These are phyloP conservation scores for Hypomyces rosellus DNA, from an alignment of 2,329 filamentous ascomycete genomes.

Conservation along the genomic window DNA sequence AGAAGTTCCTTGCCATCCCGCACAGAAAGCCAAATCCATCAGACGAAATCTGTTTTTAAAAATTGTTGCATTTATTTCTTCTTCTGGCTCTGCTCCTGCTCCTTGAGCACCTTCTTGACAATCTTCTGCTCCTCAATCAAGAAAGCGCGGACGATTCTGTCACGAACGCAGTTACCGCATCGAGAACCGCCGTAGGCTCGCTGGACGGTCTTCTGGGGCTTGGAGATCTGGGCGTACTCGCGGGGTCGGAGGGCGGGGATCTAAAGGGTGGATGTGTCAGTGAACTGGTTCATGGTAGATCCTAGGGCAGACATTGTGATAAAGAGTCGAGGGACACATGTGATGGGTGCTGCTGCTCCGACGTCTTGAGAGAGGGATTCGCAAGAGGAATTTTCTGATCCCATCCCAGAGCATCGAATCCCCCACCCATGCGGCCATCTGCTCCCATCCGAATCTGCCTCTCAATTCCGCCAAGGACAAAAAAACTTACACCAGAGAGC, in stretches of 20 bases:
- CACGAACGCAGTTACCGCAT: slow-evolving; percentile 97
- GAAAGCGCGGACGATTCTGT: slow-evolving; percentile 96
- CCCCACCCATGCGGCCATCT: neutral
- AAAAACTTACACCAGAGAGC: slow-evolving; percentile 88
- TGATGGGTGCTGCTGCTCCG: neutral
- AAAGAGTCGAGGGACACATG: neutral
- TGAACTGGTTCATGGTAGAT: neutral
- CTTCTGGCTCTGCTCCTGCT: slow-evolving; percentile 73
- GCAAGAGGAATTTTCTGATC: neutral
- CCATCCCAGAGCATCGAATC: neutral
- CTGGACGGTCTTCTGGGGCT: slow-evolving; percentile 99
- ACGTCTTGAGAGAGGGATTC: neutral
- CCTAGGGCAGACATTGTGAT: neutral
- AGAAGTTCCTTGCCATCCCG: slow-evolving; percentile 30
- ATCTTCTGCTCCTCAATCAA: slow-evolving; percentile 99
- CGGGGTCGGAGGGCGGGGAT: slow-evolving; percentile 94
- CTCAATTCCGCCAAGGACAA: slow-evolving; percentile 13
- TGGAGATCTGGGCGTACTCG: slow-evolving; percentile 95
- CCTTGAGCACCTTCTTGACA: slow-evolving; percentile 99
- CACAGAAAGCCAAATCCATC: slow-evolving; percentile 28
- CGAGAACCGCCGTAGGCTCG: slow-evolving; percentile 97
- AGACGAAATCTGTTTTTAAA: slow-evolving; percentile 22
- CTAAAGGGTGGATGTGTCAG: slow-evolving; percentile 38
- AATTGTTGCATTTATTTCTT: slow-evolving; percentile 54
- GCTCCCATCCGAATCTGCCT: neutral